These are phyloP conservation scores for Pilaira anomala DNA, from an alignment of 192 early-diverging fungal genomes.

Conservation along the genomic window DNA sequence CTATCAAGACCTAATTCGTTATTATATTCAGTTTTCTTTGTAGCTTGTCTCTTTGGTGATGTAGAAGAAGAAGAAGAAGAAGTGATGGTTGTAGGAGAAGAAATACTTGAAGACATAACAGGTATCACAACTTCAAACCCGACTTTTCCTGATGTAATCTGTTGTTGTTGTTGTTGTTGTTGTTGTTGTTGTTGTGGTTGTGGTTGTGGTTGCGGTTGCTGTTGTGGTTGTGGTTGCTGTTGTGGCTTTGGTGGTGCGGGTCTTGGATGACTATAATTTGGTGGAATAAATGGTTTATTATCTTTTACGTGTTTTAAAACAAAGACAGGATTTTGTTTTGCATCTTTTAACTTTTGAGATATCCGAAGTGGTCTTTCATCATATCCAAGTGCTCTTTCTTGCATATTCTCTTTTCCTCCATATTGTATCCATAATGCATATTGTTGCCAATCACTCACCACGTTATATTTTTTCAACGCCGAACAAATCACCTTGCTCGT, in stretches of 20 bases:
- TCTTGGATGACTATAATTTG: constrained; percentile 11
- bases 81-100: constrained; percentile 21
- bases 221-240: constrained; percentile 2
- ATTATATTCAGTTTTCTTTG: constrained; percentile 1
- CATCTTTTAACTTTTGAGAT: constrained; percentile 73
- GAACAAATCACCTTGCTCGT: constrained; percentile 83
- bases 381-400: constrained; percentile 67
- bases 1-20: constrained; percentile 33
- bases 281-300: constrained; percentile 47
- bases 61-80: neutral
- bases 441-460: constrained; percentile 80
- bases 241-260: neutral
- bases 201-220: constrained; percentile 17
- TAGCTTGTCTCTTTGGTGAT: neutral
- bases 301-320: constrained; percentile 74
- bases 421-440: constrained; percentile 83
- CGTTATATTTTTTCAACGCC: constrained; percentile 89
- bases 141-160: constrained; percentile 23
- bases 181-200: neutral
- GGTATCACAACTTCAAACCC: constrained; percentile 30
- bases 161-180: constrained; percentile 19
- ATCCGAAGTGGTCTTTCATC: constrained; percentile 75
- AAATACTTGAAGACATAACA: constrained; percentile 34
- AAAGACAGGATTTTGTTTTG: constrained; percentile 68
- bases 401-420: constrained; percentile 48